phyloP scores from a whole-genome alignment of 2,329 filamentous ascomycete species.

The Plectosphaerella sp. region DNA sequence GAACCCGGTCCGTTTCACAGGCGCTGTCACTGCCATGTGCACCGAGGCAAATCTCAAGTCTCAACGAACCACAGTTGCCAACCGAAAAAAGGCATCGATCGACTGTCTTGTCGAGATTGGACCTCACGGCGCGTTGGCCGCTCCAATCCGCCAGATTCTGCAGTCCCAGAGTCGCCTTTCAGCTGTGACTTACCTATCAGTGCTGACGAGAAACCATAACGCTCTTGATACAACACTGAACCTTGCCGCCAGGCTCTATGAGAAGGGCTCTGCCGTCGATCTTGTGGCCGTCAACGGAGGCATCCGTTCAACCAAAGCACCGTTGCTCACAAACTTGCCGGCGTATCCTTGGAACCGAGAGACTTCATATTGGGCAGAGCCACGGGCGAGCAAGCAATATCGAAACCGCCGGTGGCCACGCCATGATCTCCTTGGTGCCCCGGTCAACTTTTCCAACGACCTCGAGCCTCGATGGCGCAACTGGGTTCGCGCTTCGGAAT shows the following conservation, averaged over 20 bases:
- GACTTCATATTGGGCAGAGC: constrained; percentile 8
- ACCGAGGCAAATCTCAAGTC: background rate
- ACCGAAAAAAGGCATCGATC: constrained; percentile 1
- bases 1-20: constrained; percentile 6
- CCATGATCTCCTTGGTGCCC: constrained; percentile 10
- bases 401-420: constrained; percentile 7
- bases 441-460: constrained; percentile 7
- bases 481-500: constrained; percentile 20
- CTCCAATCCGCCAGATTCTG: constrained; percentile 5
- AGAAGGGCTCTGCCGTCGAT: constrained; percentile 1
- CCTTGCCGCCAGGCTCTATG: background rate
- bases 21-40: constrained; percentile 2
- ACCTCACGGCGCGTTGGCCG: constrained; percentile 3
- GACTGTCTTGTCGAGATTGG: constrained; percentile 9
- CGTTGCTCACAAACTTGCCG: constrained; percentile 11
- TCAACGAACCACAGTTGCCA: background rate
- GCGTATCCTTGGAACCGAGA: constrained; percentile 14
- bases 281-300: background rate
- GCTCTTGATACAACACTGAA: background rate
- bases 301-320: background rate
- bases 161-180: constrained; percentile 5
- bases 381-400: constrained; percentile 9
- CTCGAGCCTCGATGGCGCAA: constrained; percentile 9
- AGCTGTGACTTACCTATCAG: background rate
- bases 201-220: constrained; percentile 3